phyloP scores from a whole-genome alignment of 2,329 filamentous ascomycete genomes.

The Mycosphaerella arachidis region DNA sequence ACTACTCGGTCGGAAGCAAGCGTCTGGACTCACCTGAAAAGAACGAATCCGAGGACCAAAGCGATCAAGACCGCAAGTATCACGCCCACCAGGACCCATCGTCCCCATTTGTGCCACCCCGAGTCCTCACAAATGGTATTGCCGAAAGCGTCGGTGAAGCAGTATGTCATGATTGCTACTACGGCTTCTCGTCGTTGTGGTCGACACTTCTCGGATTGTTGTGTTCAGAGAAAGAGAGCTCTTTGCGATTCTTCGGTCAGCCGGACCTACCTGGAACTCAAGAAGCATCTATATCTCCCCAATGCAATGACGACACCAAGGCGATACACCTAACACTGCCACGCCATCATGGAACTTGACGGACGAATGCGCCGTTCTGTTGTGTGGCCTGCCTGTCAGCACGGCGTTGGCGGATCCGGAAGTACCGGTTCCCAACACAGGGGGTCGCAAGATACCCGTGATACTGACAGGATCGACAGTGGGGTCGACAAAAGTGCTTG shows the following conservation, averaged over 20 bases:
- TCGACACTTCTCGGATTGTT: neutral
- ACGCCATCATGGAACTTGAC: neutral
- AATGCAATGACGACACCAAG: neutral
- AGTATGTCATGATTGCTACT: conserved; percentile 1
- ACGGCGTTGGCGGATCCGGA: no score
- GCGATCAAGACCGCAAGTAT: neutral
- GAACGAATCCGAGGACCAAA: neutral
- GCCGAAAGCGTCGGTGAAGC: conserved; percentile 2
- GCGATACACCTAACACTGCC: neutral
- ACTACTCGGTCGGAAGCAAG: no score
- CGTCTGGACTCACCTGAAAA: neutral
- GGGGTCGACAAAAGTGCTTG: no score
- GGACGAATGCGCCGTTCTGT: no score
- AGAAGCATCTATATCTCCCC: neutral
- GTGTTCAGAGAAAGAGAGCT: neutral
- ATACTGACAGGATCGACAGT: no score
- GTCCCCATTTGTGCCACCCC: conserved; percentile 5
- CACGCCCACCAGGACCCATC: conserved; percentile 4
- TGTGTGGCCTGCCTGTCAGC: no score
- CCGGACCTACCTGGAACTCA: neutral
- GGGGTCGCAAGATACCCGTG: no score
- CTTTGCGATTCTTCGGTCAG: neutral
- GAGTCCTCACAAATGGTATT: conserved; percentile 1
- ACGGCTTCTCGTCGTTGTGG: neutral
- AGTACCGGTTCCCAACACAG: no score